Base-by-base conservation (phyloP, 352 stramenopile species). In the Phytophthora hibernalis region DNA sequence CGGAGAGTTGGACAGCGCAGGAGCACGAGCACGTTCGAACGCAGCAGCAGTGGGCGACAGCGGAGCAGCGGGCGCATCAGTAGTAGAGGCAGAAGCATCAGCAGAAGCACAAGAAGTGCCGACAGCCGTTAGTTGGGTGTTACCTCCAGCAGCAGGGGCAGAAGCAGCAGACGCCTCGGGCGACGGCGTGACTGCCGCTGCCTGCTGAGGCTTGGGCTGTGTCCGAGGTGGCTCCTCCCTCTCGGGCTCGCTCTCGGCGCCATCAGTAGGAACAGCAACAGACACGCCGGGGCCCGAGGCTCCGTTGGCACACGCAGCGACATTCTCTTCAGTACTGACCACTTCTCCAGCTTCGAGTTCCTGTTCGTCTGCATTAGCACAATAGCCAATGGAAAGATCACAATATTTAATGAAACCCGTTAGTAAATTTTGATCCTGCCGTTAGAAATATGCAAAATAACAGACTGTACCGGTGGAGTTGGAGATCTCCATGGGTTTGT, bases 311-410 rank as follows among this genome's bases (percentile, higher is more conserved):
- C 67, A 61, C 58, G 54, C 42, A 70, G 53, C 55, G n/a, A 61
- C 42, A 67, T 72, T 74, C 16, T 76, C 71, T 63, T 72, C 51
- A 13, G 35, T 77, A 88, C 72, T 82, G 60, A 87, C 77, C 77
- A 85, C 72, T 83, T 85, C 76, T 65, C 79, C 79, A 57, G 77
- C 79, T 69, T 87, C 79, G 22, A 84, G 67, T 24, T 87, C 79
- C 60, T 77, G 58, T 28, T 83, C 61, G n/a, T 87, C 79, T 87
- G 38, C 22, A 64, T n/a, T n/a, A n/a, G n/a, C n/a, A n/a, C n/a
- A n/a, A n/a, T n/a, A n/a, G n/a, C n/a, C n/a, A n/a, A n/a, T n/a
- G n/a, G n/a, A n/a, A n/a, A n/a, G n/a, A n/a, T n/a, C n/a, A n/a
- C 22, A 28, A 8, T 35, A 48, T 54, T 16, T 20, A 22, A 55